phyloP scores from a whole-genome alignment of 176 grass and related monocot species.

The Poa pratensis region DNA sequence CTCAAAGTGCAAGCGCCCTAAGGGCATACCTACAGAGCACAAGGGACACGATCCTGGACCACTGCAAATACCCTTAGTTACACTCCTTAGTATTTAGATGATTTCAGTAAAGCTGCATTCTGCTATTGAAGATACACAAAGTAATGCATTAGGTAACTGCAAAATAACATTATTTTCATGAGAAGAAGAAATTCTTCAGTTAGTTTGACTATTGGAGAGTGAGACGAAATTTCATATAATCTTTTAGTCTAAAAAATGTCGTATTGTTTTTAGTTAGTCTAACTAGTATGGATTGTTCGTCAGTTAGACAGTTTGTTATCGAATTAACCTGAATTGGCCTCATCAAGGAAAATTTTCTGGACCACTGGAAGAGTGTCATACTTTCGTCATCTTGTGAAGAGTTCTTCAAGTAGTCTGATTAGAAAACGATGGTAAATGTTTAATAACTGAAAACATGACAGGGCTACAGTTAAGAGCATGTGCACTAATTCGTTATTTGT shows the following conservation, averaged over 20 bases:
- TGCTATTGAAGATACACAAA: background rate
- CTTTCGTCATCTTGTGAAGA: background rate
- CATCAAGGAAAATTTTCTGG: background rate
- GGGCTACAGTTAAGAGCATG: constrained; percentile 5
- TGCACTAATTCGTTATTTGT: constrained; percentile 22
- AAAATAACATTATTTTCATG: too few species aligned
- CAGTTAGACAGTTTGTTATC: background rate
- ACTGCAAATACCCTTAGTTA: background rate
- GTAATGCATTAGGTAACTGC: too few species aligned
- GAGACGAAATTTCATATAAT: background rate
- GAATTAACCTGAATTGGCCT: background rate
- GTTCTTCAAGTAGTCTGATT: background rate
- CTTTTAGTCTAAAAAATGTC: background rate
- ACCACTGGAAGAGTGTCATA: background rate
- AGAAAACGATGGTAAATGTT: background rate
- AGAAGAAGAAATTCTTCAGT: background rate
- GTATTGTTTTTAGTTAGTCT: background rate
- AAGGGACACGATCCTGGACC: background rate
- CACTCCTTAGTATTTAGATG: background rate
- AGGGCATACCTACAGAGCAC: background rate
- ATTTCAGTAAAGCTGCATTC: background rate
- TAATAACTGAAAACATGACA: constrained; percentile 11
- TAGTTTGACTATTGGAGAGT: background rate
- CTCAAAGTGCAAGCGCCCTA: constrained; percentile 21
- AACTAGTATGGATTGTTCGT: background rate